Conservation (phyloP, 1,284 basidiomycete genomes). For the Puccinia brachypodii region DNA sequence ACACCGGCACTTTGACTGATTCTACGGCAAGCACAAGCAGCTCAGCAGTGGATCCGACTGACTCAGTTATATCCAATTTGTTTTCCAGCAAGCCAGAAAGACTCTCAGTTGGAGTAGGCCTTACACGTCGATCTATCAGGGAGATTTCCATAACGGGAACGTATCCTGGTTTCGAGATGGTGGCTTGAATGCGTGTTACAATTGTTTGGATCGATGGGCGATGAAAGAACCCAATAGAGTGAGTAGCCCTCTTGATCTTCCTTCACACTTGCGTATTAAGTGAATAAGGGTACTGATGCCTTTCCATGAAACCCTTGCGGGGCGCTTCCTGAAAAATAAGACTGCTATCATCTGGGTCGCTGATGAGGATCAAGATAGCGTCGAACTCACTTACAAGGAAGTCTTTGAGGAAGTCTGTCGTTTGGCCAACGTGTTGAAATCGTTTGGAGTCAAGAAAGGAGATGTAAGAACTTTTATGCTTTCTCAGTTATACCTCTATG, state of each 20-base stretch:
- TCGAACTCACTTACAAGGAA: conserved; percentile 76
- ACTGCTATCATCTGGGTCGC: conserved; percentile 98
- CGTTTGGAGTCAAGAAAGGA: conserved; percentile 89
- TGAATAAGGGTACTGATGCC: not conserved
- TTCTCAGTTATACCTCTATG: not conserved
- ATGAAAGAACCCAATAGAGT: conserved; percentile 87
- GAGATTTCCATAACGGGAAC: conserved; percentile 81
- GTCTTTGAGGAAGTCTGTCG: conserved; percentile 86
- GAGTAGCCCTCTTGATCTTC: conserved; percentile 49
- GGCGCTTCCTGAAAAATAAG: conserved; percentile 55
- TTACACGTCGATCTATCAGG: conserved; percentile 83
- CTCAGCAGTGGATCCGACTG: not conserved
- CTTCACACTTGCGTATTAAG: not conserved
- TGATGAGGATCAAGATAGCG: conserved; percentile 82
- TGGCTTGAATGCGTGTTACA: conserved; percentile 74
- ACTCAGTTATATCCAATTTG: not conserved
- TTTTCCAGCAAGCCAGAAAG: conserved; percentile 68
- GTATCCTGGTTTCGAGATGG: conserved; percentile 79
- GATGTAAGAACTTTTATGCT: conserved; percentile 64
- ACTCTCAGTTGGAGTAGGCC: conserved; percentile 85
- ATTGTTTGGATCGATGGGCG: conserved; percentile 95
- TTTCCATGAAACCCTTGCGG: not conserved
- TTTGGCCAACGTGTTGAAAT: conserved; percentile 87
- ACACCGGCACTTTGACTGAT: too few relatives aligned
- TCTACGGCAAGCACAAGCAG: not conserved